phyloP scores from a whole-genome alignment of 2,329 filamentous ascomycete genomes.

The Aspergillus aculeatinus region DNA sequence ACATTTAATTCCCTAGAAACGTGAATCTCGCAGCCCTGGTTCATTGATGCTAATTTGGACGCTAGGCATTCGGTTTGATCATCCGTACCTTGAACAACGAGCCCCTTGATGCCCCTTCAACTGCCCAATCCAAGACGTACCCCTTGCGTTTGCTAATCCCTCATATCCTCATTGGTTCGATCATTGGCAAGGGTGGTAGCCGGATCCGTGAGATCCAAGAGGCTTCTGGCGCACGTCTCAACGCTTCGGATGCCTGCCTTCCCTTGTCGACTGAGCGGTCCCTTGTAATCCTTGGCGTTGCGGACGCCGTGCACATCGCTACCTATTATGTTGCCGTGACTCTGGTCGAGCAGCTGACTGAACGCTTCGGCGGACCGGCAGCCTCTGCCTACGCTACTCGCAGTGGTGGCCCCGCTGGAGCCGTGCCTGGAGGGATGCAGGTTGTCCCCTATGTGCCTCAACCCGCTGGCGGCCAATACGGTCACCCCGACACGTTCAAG shows the following conservation, averaged over 20 bases:
- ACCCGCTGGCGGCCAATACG: constrained; percentile 87
- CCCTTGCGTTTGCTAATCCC: constrained; percentile 92
- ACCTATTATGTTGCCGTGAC: constrained; percentile 98
- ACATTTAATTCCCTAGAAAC: not conserved
- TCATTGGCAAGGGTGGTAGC: constrained; percentile 95
- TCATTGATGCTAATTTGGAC: constrained; percentile 16
- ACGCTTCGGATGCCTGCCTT: constrained; percentile 92
- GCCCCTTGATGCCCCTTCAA: constrained; percentile 81
- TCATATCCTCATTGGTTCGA: constrained; percentile 95
- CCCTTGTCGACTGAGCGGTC: constrained; percentile 95
- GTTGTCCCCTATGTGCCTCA: constrained; percentile 98
- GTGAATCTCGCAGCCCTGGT: not conserved
- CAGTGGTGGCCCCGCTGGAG: constrained; percentile 87
- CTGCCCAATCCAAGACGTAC: constrained; percentile 93
- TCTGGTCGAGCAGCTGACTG: constrained; percentile 94
- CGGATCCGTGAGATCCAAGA: constrained; percentile 98
- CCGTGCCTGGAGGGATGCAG: constrained; percentile 96
- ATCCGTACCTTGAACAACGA: constrained; percentile 98
- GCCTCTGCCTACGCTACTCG: constrained; percentile 97
- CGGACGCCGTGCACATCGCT: constrained; percentile 96
- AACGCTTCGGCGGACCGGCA: constrained; percentile 91
- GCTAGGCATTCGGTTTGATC: constrained; percentile 90
- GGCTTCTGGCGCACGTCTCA: constrained; percentile 90
- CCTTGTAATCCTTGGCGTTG: constrained; percentile 95
- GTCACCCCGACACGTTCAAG: constrained; percentile 80